Evolutionary conservation across 2,329 filamentous ascomycete genomes (phyloP).

Genomic region (Drechslera avenae): DNA sequence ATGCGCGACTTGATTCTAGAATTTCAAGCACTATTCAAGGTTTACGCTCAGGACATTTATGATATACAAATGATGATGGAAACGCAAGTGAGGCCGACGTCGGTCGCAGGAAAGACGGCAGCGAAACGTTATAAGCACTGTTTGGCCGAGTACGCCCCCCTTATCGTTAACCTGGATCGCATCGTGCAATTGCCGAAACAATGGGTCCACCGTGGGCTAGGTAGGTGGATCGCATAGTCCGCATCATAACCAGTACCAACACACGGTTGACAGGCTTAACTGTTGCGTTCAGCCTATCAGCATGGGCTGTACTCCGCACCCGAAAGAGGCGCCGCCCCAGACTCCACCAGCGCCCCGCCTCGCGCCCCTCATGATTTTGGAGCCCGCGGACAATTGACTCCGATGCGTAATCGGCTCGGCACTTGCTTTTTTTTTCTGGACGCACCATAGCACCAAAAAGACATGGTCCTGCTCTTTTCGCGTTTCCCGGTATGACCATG

Average conservation of each 20-base stretch:
- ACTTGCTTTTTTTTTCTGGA: background rate
- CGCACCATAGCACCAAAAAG: no score
- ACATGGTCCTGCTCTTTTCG: background rate
- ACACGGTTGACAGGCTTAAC: constrained; percentile 11
- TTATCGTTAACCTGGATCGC: background rate
- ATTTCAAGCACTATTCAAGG: constrained; percentile 10
- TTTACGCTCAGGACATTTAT: constrained; percentile 11
- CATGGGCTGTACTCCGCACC: constrained; percentile 21
- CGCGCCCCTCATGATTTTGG: constrained; percentile 20
- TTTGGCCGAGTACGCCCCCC: background rate
- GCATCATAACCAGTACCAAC: constrained; percentile 1
- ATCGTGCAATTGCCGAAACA: constrained; percentile 23
- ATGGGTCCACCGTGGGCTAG: constrained; percentile 3
- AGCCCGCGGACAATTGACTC: constrained; percentile 8
- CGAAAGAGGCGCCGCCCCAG: constrained; percentile 17
- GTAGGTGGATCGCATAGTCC: constrained; percentile 3
- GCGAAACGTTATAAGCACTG: constrained; percentile 6
- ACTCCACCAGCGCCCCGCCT: constrained; percentile 30
- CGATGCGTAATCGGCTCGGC: constrained; percentile 3
- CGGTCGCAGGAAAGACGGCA: constrained; percentile 2
- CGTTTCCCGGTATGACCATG: background rate
- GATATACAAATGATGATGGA: constrained; percentile 18
- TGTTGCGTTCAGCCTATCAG: constrained; percentile 19
- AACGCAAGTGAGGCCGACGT: constrained; percentile 6
- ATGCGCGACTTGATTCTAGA: constrained; percentile 8